Evolutionary conservation across 768 basidiomycete genomes (phyloP), one percentile per base, ranked within the genome.

Genomic region (Lentinula guzmanii): DNA sequence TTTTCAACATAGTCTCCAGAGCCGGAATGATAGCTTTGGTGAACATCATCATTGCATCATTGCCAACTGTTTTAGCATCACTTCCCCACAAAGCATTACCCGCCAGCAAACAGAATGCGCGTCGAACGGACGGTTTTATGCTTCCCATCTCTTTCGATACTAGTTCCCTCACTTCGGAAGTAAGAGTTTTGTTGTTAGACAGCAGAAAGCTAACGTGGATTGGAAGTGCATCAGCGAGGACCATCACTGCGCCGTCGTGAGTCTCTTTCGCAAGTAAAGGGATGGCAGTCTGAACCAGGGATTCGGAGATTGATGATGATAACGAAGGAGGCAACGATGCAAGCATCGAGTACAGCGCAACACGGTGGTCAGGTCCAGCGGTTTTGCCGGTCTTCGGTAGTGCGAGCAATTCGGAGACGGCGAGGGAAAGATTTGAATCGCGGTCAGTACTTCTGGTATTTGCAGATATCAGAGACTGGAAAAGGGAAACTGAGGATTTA

Each of bases 351-450:
- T 93, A 95, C 8, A 98, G 77, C 0, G 89, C 78, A 4, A 86
- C 71, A 16, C 95, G 86, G 70, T 98, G 94, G 60, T 96, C 96
- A 2, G 90, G 82, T 1, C 93, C 93, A 0, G 87, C 76, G 0
- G 94, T 91, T 77, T 97, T 99, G 21, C 93, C 90, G 0, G 86
- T 72, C 66, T 89, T 87, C 1, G 93, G 90, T 0, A 93, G 78
- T n/a, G 76, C 75, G 9, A 94, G 75, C 4, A 94, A 71, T 64
- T 96, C 93, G 8, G 76, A 76, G 2, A 86, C 79, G 10, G 85
- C 79, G 1, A 76, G 63, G 5, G 77, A 75, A 9, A 78, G 66
- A 24, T 81, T 76, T 4, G 75, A 74, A 11, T 77, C 64, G 16
- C 39, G 15, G 4, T 43, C 28, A 7, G 21, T 8, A 41, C 28